phyloP scores from a whole-genome alignment of 2,329 filamentous ascomycete genomes.

The Claviceps maximensis region DNA sequence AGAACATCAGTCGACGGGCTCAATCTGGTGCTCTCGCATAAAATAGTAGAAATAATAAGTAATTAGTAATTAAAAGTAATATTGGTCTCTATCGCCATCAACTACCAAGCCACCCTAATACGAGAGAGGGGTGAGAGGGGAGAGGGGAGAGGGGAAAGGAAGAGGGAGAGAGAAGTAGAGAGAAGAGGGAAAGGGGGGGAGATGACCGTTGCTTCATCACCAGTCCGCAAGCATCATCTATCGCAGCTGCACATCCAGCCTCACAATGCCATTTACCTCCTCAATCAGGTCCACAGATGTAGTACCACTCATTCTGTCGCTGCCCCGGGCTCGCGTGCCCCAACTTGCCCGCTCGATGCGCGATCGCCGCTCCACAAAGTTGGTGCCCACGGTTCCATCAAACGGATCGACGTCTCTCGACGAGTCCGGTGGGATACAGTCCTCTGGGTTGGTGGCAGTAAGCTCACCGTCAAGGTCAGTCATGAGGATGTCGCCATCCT shows the following conservation, averaged over 20 bases:
- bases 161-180: no score
- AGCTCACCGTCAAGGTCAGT: slow-evolving; percentile 2
- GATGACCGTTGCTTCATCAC: no score
- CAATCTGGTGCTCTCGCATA: no score
- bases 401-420: slow-evolving; percentile 5
- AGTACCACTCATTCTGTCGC: slow-evolving; percentile 11
- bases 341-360: slow-evolving; percentile 5
- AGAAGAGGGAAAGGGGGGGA: no score
- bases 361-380: slow-evolving; percentile 4
- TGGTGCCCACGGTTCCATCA: slow-evolving; percentile 6
- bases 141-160: no score
- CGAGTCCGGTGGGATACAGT: not conserved
- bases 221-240: not conserved
- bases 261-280: slow-evolving; percentile 22
- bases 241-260: slow-evolving; percentile 25
- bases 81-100: no score
- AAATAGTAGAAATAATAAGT: no score
- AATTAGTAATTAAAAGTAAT: no score
- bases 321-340: slow-evolving; percentile 2
- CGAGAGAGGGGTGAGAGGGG: no score
- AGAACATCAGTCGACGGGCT: no score
- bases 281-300: slow-evolving; percentile 20
- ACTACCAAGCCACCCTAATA: no score
- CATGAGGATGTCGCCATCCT: slow-evolving; percentile 19
- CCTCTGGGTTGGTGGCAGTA: not conserved